These are phyloP conservation scores for Flaveria linearis DNA, from an alignment of 129 eudicot genomes.

Conservation along the genomic window DNA sequence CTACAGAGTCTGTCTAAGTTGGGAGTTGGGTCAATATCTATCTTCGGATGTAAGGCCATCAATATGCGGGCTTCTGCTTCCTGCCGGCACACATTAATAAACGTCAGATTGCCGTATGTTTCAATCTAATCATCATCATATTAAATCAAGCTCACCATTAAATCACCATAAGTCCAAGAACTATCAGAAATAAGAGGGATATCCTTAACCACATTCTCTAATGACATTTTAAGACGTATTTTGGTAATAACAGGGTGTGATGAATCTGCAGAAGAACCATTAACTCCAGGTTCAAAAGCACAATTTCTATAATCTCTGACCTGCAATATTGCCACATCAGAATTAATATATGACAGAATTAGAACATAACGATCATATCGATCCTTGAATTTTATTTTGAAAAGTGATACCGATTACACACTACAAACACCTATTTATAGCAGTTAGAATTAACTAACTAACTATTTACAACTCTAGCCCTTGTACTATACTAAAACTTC, in stretches of 20 bases:
- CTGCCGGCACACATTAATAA: conserved; percentile 40
- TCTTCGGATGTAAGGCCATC: conserved; percentile 78
- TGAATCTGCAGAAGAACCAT: conserved; percentile 42
- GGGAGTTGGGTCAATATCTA: conserved; percentile 76
- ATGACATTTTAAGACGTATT: conserved; percentile 77
- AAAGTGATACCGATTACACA: too few relatives aligned
- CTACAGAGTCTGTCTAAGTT: conserved; percentile 63
- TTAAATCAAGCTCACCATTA: conserved; percentile 64
- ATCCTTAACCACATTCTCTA: conserved; percentile 93
- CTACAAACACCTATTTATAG: too few relatives aligned
- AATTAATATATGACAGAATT: not conserved
- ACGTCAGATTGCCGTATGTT: conserved; percentile 15
- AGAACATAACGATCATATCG: too few relatives aligned
- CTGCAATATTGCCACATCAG: conserved; percentile 46
- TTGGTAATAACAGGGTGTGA: conserved; percentile 47
- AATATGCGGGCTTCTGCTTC: conserved; percentile 89
- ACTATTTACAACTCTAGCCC: too few relatives aligned
- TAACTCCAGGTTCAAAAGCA: conserved; percentile 50
- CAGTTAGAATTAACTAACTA: too few relatives aligned
- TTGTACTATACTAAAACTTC: too few relatives aligned
- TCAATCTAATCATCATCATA: conserved; percentile 5
- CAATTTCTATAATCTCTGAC: conserved; percentile 81
- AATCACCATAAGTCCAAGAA: conserved; percentile 96
- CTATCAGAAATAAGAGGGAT: conserved; percentile 72
- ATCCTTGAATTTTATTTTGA: too few relatives aligned